Evolutionary conservation across 306 rosid genomes (phyloP).

Genomic region (Lathyrus oleraceus): DNA sequence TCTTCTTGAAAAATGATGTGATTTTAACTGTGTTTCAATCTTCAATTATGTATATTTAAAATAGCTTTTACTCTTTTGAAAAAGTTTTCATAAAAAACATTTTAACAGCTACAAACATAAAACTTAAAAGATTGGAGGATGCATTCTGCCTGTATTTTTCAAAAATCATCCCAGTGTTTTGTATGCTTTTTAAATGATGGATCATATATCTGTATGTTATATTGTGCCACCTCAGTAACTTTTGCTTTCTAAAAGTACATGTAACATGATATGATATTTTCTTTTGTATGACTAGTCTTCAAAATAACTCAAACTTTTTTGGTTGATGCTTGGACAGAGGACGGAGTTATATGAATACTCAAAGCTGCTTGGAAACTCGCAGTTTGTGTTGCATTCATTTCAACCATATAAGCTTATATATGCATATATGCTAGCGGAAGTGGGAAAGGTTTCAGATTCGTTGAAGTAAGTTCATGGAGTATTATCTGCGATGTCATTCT

Average conservation of each 20-base stretch:
- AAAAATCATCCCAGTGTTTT: not conserved
- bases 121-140: too few relatives aligned
- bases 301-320: constrained; percentile 26
- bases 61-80: too few relatives aligned
- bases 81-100: too few relatives aligned
- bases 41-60: too few relatives aligned
- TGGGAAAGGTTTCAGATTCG: constrained; percentile 87
- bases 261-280: constrained; percentile 1
- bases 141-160: too few relatives aligned
- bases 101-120: too few relatives aligned
- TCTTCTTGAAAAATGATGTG: too few relatives aligned
- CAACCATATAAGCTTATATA: constrained; percentile 92
- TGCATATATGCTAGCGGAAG: constrained; percentile 94
- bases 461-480: constrained; percentile 67
- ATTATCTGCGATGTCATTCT: constrained; percentile 26
- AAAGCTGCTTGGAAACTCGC: constrained; percentile 91
- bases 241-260: constrained; percentile 9
- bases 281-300: not conserved
- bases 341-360: constrained; percentile 91
- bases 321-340: constrained; percentile 64
- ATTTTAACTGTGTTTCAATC: too few relatives aligned
- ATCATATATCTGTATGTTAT: not conserved
- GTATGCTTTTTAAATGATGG: not conserved
- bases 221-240: constrained; percentile 6
- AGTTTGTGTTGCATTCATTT: constrained; percentile 79